phyloP scores from a whole-genome alignment of 768 basidiomycete species.

The Trametes gibbosa region DNA sequence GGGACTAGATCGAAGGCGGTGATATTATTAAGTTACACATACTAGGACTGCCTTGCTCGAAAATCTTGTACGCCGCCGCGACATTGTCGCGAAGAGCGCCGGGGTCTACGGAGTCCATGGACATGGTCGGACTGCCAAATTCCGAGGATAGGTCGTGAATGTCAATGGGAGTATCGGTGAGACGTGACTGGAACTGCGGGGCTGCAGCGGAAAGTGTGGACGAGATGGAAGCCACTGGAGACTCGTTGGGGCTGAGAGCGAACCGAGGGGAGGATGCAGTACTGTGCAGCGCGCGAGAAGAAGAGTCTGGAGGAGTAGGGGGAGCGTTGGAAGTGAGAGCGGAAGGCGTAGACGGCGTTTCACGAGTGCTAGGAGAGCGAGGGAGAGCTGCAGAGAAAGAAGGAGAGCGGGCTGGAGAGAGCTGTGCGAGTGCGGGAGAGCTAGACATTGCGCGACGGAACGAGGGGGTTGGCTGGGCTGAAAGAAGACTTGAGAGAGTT shows the following conservation, averaged over 20 bases:
- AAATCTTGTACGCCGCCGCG: not conserved
- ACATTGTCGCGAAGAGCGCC: not conserved
- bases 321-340: conserved; percentile 3
- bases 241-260: conserved; percentile 2
- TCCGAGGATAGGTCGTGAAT: conserved; percentile 15
- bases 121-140: conserved; percentile 1
- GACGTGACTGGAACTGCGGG: conserved; percentile 18
- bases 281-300: not conserved
- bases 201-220: conserved; percentile 16
- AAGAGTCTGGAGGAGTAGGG: conserved; percentile 16
- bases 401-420: conserved; percentile 12
- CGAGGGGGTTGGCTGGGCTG: not conserved
- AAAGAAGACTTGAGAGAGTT: not conserved
- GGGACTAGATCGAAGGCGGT: not conserved
- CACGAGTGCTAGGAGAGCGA: conserved; percentile 11
- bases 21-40: not conserved
- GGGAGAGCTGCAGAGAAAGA: conserved; percentile 14
- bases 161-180: conserved; percentile 21
- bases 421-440: conserved; percentile 14
- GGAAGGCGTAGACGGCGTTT: conserved; percentile 15
- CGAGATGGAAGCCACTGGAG: conserved; percentile 4
- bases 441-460: conserved; percentile 5
- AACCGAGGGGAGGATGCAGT: conserved; percentile 1
- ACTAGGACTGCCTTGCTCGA: conserved; percentile 7
- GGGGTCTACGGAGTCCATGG: not conserved